Evolutionary conservation across 2,329 filamentous ascomycete species (phyloP), one percentile per base, ranked within the genome.

Genomic region (Colletotrichum tanaceti): DNA sequence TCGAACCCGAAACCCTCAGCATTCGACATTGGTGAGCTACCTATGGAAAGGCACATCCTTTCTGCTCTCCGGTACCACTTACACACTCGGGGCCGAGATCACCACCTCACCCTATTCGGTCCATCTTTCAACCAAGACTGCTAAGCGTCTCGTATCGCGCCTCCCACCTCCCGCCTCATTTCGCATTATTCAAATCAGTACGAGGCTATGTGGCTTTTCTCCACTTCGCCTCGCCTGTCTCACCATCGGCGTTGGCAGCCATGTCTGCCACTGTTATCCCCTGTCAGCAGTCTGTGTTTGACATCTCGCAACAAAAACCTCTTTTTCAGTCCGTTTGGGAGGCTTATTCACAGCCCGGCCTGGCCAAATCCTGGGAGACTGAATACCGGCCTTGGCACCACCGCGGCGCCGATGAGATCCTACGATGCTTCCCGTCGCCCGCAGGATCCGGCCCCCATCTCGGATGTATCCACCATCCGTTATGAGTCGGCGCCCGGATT

Each of bases 121-220:
- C 47, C 50, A 47, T 38, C 35, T 14, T 35, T 32, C 13, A 44
- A 35, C n/a, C 32, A n/a, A 20, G 22, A 32, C 61, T 60, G 41
- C 52, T 68, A 65, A 65, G 55, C 47, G 65, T 61, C 55, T 65
- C 65, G 43, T 68, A 46, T 65, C 43, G 63, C 55, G 62, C 65
- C 52, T 58, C 24, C 46, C 60, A 28, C 49, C 55, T 68, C 49
- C 43, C 54, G 65, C 62, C 62, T 57, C 43, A 65, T 55, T 59
- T 65, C 49, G 46, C 13, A 20, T 57, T 58, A 47, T 44, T 55
- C 62, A 63, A 35, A 43, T 59, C 35, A 35, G 53, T 49, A 60
- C 62, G 49, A 65, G 61, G 61, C 62, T 65, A 43, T 39, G 62
- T 41, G 44, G 44, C 57, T 39, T 41, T 65, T 60, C 62, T 16